A percentile compares a stretch with the other conserved stretches of the same genome.
phyloP scores from a whole-genome alignment of 257 asterid genomes.

The Plectranthus barbatus region DNA sequence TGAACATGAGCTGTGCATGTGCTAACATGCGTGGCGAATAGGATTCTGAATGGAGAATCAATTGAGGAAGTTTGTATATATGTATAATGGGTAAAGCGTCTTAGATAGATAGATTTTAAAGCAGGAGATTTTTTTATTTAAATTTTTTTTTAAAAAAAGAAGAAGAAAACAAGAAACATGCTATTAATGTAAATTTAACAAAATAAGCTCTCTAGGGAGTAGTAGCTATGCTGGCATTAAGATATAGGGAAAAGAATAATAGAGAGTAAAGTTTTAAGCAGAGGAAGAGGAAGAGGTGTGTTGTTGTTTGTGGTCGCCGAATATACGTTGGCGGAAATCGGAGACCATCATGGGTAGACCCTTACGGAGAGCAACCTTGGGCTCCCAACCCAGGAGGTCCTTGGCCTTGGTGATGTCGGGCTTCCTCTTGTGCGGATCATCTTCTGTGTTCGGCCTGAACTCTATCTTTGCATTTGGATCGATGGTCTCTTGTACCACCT shows the following conservation, averaged over 20 bases:
- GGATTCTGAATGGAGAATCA: too few relatives aligned
- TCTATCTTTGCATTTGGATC: constrained; percentile 78
- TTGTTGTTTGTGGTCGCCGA: constrained; percentile 63
- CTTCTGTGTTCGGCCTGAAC: constrained; percentile 85
- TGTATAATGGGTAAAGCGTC: too few relatives aligned
- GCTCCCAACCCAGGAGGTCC: constrained; percentile 85
- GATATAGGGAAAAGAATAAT: too few relatives aligned
- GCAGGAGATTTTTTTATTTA: too few relatives aligned
- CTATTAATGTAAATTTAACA: background rate
- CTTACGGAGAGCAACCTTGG: constrained; percentile 62
- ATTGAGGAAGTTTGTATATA: too few relatives aligned
- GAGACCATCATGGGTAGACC: constrained; percentile 91
- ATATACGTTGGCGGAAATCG: constrained; percentile 76
- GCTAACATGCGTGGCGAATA: background rate
- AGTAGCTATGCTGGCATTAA: background rate
- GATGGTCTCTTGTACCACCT: constrained; percentile 86
- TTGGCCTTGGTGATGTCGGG: constrained; percentile 84
- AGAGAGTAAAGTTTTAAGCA: constrained; percentile 1
- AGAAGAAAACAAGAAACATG: too few relatives aligned
- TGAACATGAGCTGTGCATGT: background rate
- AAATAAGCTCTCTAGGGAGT: constrained; percentile 15
- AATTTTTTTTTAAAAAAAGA: too few relatives aligned
- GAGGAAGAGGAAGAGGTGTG: too few relatives aligned
- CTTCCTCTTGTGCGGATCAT: constrained; percentile 93
- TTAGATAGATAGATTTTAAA: background rate